Base-by-base conservation (phyloP, 225 moss, liverwort and hornwort species). In the Thuidium tamariscinum region DNA sequence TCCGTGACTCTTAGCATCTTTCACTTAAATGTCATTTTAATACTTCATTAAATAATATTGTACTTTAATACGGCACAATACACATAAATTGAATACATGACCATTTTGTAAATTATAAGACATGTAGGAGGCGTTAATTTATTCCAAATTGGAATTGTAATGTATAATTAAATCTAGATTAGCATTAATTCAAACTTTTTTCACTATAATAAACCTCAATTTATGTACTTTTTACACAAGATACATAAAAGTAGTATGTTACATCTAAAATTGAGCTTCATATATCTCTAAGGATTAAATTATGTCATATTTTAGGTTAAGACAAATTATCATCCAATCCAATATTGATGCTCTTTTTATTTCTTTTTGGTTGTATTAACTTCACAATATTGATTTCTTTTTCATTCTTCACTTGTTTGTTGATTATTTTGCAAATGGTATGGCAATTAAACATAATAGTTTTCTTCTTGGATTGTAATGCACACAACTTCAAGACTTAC, bases 251-350 rank as follows among this genome's bases (percentile, higher is more conserved):
- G 1, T 1, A 69, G 2, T 8, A 69, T 41, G 0, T 25, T 25
- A 41, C 13, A 5, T 69, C 2, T 0, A 13, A 0, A 41, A 39
- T 25, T 39, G 14, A 8, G 3, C 15, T 42, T 16, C 1, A 4
- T 5, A 26, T 15, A 9, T 2, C 16, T 70, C 26, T 42, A 26
- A 25, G 1, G 2, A 26, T 26, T 15, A 5, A 70, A 41, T 3
- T 70, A 0, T 0, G 0, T 25, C 42, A 70, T 16, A 15, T 42
- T 16, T 70, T 16, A 42, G 2, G 8, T 7, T 25, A 37, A 13
- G 25, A 68, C 3, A 68, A 68, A 68, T 39, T 39, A 11, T 67
- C 23, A 3, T 41, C 0, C 13, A 25, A 69, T 41, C 15, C 15
- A 69, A 15, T 69, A 41, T 41, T 41, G 26, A 7, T 39, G 8